Percentiles rank a stretch among this genome's conserved stretches.
Conservation (phyloP, 352 stramenopile genomes). For the Phytophthora litchii region DNA sequence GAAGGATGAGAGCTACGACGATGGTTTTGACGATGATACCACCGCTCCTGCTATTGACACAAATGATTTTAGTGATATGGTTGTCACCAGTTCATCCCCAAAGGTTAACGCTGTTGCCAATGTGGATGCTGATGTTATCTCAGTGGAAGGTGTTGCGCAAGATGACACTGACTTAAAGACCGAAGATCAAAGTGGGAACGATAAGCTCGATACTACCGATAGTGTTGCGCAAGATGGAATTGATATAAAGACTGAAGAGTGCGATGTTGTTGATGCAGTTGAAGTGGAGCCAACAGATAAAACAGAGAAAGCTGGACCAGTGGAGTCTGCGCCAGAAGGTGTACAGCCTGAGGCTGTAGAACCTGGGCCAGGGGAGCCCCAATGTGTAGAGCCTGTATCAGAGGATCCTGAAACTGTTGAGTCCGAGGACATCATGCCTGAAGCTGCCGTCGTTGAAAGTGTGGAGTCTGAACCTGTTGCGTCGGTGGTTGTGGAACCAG, state of each 20-base stretch:
- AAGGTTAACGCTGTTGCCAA: constrained; percentile 2
- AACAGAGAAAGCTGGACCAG: not conserved
- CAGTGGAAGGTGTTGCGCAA: not conserved
- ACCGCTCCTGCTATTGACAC: not conserved
- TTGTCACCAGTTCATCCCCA: not conserved
- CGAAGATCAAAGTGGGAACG: constrained; percentile 1
- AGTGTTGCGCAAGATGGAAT: not conserved
- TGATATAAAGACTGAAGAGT: constrained; percentile 2
- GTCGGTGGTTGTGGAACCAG: not conserved
- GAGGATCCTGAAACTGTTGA: not conserved
- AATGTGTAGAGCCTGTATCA: not conserved
- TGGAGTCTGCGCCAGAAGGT: not conserved
- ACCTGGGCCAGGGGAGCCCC: not conserved
- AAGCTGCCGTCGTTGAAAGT: not conserved
- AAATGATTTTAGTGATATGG: not conserved
- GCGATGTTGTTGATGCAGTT: not conserved
- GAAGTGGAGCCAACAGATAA: constrained; percentile 1
- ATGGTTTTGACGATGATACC: constrained; percentile 43
- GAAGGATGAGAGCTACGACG: constrained; percentile 29
- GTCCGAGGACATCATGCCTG: not conserved
- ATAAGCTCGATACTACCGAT: not conserved
- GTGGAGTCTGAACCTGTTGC: not conserved
- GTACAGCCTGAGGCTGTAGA: not conserved
- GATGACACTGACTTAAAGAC: not conserved
- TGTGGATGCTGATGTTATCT: too few relatives aligned